Evolutionary conservation across 441 rosid species (phyloP).

Genomic region (Syzygium malaccense): DNA sequence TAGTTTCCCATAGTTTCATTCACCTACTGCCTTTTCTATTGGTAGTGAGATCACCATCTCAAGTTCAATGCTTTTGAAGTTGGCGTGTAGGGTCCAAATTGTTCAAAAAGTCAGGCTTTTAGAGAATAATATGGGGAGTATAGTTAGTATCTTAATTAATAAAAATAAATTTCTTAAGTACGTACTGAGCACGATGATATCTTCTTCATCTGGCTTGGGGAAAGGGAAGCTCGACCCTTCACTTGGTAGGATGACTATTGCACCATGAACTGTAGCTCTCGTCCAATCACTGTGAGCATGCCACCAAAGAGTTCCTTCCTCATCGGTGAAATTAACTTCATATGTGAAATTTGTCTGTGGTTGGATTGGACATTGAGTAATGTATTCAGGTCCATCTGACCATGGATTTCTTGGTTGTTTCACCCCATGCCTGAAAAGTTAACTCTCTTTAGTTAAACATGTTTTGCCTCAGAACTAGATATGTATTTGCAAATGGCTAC

Average conservation of each 20-base stretch:
- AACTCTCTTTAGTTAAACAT: neutral
- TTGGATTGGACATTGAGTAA: neutral
- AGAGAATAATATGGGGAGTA: neutral
- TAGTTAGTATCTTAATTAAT: neutral
- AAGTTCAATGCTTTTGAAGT: neutral
- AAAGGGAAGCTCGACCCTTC: neutral
- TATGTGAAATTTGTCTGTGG: neutral
- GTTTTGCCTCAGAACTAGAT: neutral
- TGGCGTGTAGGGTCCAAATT: neutral
- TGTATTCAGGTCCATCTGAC: slow-evolving; percentile 4
- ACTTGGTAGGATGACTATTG: neutral
- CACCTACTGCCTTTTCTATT: neutral
- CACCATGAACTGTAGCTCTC: neutral
- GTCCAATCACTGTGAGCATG: neutral
- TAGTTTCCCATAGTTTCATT: neutral
- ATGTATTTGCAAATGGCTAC: neutral
- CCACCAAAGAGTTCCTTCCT: neutral
- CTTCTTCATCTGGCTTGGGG: neutral
- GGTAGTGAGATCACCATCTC: neutral
- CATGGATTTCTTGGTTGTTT: slow-evolving; percentile 1
- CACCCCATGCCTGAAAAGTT: neutral
- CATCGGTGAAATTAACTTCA: neutral
- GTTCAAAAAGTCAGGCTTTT: neutral
- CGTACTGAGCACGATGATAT: neutral
- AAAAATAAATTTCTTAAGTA: neutral